Evolutionary conservation across 768 basidiomycete genomes (phyloP).

Genomic region (Hortiboletus flavorubellus): DNA sequence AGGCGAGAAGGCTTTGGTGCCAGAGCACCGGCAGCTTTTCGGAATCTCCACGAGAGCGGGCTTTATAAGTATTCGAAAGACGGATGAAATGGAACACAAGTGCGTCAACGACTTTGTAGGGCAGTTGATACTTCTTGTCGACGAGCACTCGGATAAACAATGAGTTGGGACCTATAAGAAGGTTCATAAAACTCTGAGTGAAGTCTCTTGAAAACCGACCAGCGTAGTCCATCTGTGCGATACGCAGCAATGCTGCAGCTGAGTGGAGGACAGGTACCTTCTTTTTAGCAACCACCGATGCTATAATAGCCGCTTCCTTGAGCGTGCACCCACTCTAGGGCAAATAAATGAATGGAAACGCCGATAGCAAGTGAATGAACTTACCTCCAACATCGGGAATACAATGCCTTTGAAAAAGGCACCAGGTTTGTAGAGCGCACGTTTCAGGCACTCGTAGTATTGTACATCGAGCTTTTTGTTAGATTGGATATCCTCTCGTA

Average conservation of each 20-base stretch:
- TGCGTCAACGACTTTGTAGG: constrained; percentile 96
- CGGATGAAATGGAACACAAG: constrained; percentile 98
- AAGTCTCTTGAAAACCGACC: constrained; percentile 42
- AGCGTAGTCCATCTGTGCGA: constrained; percentile 95
- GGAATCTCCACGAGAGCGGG: constrained; percentile 61
- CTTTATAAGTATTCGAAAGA: constrained; percentile 87
- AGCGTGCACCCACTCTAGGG: constrained; percentile 77
- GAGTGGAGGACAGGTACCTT: constrained; percentile 97
- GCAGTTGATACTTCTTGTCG: constrained; percentile 97
- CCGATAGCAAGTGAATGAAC: constrained; percentile 27
- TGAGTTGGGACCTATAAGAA: constrained; percentile 72
- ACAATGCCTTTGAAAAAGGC: constrained; percentile 99
- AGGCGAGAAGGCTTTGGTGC: constrained; percentile 96
- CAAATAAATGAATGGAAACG: constrained; percentile 23
- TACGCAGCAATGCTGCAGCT: constrained; percentile 88
- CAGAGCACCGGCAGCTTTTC: constrained; percentile 94
- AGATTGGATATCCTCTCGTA: constrained; percentile 82
- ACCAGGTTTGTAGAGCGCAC: constrained; percentile 91
- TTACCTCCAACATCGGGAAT: constrained; percentile 90
- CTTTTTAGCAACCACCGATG: constrained; percentile 84
- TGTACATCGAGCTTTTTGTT: constrained; percentile 91
- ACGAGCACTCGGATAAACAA: constrained; percentile 95
- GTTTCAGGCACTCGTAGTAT: constrained; percentile 89
- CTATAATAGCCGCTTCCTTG: constrained; percentile 92
- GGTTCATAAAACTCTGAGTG: not conserved